These are phyloP conservation scores for Batrachochytrium dendrobatidis DNA, from an alignment of 371 early-diverging fungal genomes.

Conservation along the genomic window DNA sequence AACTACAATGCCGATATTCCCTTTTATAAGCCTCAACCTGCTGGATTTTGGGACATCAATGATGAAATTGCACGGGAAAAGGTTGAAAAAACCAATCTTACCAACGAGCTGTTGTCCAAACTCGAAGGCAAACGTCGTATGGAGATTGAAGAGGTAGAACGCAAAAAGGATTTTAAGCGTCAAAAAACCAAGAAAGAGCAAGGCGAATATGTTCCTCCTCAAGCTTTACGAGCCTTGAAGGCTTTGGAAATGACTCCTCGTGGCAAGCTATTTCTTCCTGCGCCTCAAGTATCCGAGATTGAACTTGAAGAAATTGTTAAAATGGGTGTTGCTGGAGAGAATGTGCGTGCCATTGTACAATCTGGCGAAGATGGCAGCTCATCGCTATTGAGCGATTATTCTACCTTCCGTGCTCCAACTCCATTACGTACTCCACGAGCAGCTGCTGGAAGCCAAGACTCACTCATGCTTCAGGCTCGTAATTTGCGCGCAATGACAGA, in stretches of 20 bases:
- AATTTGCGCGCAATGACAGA: slow-evolving; percentile 69
- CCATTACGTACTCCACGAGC: slow-evolving; percentile 67
- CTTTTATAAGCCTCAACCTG: slow-evolving; percentile 76
- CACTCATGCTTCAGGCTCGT: slow-evolving; percentile 71
- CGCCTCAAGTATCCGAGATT: slow-evolving; percentile 83
- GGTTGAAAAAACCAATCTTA: slow-evolving; percentile 39
- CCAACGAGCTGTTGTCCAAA: slow-evolving; percentile 61
- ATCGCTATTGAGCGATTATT: slow-evolving; percentile 64
- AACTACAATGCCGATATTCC: slow-evolving; percentile 96
- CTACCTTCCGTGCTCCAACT: slow-evolving; percentile 50
- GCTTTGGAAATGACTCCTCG: slow-evolving; percentile 59
- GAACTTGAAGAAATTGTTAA: slow-evolving; percentile 91
- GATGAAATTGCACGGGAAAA: slow-evolving; percentile 73
- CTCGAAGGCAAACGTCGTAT: slow-evolving; percentile 73
- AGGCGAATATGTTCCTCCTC: slow-evolving; percentile 41
- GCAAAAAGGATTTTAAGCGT: slow-evolving; percentile 72
- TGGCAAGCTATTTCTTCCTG: slow-evolving; percentile 72
- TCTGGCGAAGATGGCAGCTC: slow-evolving; percentile 42
- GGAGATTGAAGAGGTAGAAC: slow-evolving; percentile 59
- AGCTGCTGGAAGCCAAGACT: slow-evolving; percentile 44
- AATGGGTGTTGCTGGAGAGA: slow-evolving; percentile 75
- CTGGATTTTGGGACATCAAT: slow-evolving; percentile 87
- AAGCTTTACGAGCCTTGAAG: slow-evolving; percentile 27
- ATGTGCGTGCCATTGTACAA: slow-evolving; percentile 64
- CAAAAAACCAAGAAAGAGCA: slow-evolving; percentile 56